Base-by-base conservation (phyloP, 352 stramenopile genomes). In the Phytopythium cucurbitacearum region DNA sequence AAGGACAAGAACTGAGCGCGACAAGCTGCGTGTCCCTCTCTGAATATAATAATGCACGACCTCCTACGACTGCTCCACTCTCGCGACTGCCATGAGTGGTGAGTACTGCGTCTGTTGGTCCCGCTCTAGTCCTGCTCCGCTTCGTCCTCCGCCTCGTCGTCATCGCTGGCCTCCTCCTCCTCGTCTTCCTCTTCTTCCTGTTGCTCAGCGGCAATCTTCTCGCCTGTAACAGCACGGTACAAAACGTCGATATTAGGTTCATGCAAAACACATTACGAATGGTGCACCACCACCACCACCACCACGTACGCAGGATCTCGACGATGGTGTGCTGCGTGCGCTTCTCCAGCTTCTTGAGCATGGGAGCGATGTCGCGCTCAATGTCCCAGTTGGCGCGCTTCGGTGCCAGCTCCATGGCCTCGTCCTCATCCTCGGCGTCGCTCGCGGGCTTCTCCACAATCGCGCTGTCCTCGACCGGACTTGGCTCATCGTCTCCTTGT, bases 321-420 rank as follows among this genome's bases (percentile, higher is more conserved):
- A 92, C 85, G 51, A 95, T 89, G 32, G 79, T 72, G 54, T 93
- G 83, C 59, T 94, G 85, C 41, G 85, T 95, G 58, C 85, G 80
- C 34, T 76, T 75, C 60, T 95, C 85, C 13, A 95, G 67, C 54
- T 89, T 95, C 64, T 91, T 89, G 36, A 95, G 72, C 77, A 93
- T 87, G 9, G 85, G 85, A 15, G 80, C 85, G 52, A 95, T 89
- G 46, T 92, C 83, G 32, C 85, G 79, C 57, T 94, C 83, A 53
- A 95, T 89, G 51, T 95, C 85, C 82, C 83, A 95, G 52, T 92
- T 95, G 15, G 83, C 82, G 16, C 81, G 82, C 66, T 92, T 93
- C 1, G 85, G 82, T 16, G 85, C 85, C 2, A 95, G 62, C 38
- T 81, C 84, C 48, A 95, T 54, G 32, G 87, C 48, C 6, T 94